Evolutionary conservation across 805 yeast genomes (phyloP), one percentile per base, ranked within the genome.

Genomic region (Ogataea ramenticola): DNA sequence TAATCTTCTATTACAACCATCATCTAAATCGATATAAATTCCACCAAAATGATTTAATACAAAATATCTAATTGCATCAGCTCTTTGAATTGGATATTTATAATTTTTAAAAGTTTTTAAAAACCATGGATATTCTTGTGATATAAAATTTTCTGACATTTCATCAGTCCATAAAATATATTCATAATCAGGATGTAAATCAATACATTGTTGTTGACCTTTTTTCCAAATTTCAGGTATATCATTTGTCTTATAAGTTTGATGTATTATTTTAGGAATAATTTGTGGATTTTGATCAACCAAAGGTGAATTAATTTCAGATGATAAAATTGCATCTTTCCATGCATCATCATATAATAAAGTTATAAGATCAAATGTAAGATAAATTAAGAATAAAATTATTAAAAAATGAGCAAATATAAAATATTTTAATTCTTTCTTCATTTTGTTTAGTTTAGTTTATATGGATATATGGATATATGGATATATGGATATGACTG

Each of bases 121-220:
- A 58, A 89, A 90, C 96, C 96, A 90, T 1, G 91, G 84, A 58
- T 82, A 90, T 51, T 86, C 75, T 55, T 82, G 81, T 24, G 76
- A 70, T 48, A 90, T 86, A 57, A 90, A 90, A 39, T 82, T 80
- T 43, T 86, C 70, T 9, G 95, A 75, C 80, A 75, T 79, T 41
- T 77, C 84, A 62, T 89, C 96, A 5, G 96, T 90, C 97, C 97
- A 89, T 31, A 89, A 62, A 38, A 82, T 81, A 64, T 89, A 89
- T 61, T 86, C 80, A 58, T 86, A 90, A 62, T 88, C 96, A 1
- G 93, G 91, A 59, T 90, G 95, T 44, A 82, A 65, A 48, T 84
- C 85, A 36, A 78, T 72, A 58, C 96, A 87, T 22, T 77, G 75
- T 58, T 80, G 74, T 56, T 86, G 96, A 26, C 95, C 88, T 6